These are phyloP conservation scores for Pythium pyrilobum DNA, from an alignment of 352 stramenopile species.

Conservation along the genomic window DNA sequence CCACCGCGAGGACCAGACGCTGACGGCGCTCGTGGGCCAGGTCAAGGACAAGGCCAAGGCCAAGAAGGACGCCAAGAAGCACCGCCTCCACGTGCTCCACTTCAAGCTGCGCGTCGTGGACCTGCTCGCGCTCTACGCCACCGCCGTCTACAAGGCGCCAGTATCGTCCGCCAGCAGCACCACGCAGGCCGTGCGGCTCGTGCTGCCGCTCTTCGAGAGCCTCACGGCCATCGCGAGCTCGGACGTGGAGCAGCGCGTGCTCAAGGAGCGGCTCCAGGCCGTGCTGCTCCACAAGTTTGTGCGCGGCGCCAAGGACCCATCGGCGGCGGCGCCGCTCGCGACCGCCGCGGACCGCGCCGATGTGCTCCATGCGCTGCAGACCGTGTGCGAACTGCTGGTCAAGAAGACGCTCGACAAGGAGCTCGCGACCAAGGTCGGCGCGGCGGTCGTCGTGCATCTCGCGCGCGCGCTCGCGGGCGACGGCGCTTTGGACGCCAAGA, in stretches of 20 bases:
- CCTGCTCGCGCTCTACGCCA: constrained; percentile 66
- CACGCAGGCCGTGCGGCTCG: constrained; percentile 36
- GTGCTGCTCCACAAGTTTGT: constrained; percentile 70
- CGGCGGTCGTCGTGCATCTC: constrained; percentile 52
- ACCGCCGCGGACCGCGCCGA: constrained; percentile 16
- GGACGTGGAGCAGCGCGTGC: constrained; percentile 60
- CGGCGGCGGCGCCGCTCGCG: constrained; percentile 19
- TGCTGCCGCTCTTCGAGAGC: constrained; percentile 59
- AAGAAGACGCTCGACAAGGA: constrained; percentile 59
- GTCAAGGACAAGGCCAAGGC: constrained; percentile 64
- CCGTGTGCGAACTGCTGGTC: constrained; percentile 37
- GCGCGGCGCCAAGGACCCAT: constrained; percentile 43
- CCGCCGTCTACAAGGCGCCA: constrained; percentile 7
- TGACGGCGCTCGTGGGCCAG: constrained; percentile 76
- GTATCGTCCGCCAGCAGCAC: background rate
- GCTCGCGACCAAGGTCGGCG: constrained; percentile 50
- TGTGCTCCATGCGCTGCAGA: constrained; percentile 27
- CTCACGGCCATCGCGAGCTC: constrained; percentile 46
- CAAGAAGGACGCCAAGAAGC: constrained; percentile 72
- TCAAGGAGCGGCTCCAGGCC: constrained; percentile 65
- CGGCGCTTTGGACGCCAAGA: background rate
- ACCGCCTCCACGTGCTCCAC: constrained; percentile 66
- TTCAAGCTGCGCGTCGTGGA: constrained; percentile 85
- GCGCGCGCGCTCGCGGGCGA: constrained; percentile 35
- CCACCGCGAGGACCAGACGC: constrained; percentile 70